phyloP scores from a whole-genome alignment of 192 early-diverging fungal species.

The Rhizophlyctis rosea region DNA sequence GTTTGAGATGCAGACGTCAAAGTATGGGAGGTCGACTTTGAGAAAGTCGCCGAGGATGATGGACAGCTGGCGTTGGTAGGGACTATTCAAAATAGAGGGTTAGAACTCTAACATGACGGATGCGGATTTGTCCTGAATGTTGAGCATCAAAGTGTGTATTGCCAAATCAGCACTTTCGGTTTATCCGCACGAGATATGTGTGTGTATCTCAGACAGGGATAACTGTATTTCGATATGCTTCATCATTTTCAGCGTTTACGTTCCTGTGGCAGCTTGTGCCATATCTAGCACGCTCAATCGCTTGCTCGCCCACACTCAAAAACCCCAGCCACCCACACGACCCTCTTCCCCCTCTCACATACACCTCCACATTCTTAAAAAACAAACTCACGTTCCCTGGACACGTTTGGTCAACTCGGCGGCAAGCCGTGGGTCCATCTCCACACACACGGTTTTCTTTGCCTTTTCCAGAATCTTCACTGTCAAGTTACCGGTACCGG shows the following conservation, averaged over 20 bases:
- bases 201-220: no score
- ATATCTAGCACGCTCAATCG: no score
- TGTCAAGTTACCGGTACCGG: conserved; percentile 98
- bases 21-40: conserved; percentile 93
- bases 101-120: neutral
- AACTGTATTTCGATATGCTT: no score
- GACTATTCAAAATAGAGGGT: conserved; percentile 36
- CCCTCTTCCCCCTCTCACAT: neutral
- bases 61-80: conserved; percentile 78
- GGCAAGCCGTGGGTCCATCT: conserved; percentile 94
- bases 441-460: conserved; percentile 86
- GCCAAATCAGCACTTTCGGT: no score
- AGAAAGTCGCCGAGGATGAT: conserved; percentile 98
- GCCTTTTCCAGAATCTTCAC: conserved; percentile 88
- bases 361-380: neutral
- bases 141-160: no score
- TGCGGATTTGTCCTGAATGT: neutral
- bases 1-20: conserved; percentile 98
- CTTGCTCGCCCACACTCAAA: no score
- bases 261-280: no score
- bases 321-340: no score
- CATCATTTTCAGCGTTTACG: no score
- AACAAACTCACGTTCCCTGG: conserved; percentile 76
- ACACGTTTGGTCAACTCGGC: conserved; percentile 97
- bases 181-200: no score